Conservation (phyloP, 2,329 filamentous ascomycete species). For the Nannizzia gypsea region DNA sequence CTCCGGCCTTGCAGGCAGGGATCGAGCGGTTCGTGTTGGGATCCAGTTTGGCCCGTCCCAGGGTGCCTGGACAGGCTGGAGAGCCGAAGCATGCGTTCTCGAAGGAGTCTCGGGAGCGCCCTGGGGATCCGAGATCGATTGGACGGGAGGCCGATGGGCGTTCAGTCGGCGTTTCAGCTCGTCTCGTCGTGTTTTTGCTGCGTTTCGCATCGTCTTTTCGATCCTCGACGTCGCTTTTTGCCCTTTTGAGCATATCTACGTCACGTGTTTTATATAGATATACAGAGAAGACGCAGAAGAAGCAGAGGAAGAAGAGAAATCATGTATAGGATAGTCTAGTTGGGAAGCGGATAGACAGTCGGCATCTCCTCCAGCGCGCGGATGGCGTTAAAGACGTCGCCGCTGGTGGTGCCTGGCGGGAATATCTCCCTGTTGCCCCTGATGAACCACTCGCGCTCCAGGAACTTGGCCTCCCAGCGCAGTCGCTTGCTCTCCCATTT, state of each 20-base stretch:
- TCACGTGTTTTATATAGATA: background rate
- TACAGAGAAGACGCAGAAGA: too few relatives aligned
- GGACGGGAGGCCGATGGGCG: background rate
- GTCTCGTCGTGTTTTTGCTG: background rate
- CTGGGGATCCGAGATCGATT: background rate
- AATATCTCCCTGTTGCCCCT: too few relatives aligned
- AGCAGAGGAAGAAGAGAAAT: too few relatives aligned
- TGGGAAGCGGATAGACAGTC: too few relatives aligned
- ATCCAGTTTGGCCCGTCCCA: background rate
- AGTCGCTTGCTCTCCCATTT: too few relatives aligned
- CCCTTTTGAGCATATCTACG: background rate
- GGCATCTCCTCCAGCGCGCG: too few relatives aligned
- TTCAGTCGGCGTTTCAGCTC: background rate
- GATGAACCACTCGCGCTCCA: too few relatives aligned
- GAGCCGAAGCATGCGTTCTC: background rate
- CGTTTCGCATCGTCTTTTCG: background rate
- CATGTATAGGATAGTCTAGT: too few relatives aligned
- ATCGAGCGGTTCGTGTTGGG: background rate
- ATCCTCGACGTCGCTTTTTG: background rate
- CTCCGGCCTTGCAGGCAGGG: background rate
- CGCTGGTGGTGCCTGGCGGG: too few relatives aligned
- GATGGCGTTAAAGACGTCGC: too few relatives aligned
- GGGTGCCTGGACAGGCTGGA: background rate
- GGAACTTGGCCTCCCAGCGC: too few relatives aligned
- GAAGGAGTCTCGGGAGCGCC: background rate